Base-by-base conservation (phyloP, 1,284 basidiomycete genomes). In the Malassezia pachydermatis region DNA sequence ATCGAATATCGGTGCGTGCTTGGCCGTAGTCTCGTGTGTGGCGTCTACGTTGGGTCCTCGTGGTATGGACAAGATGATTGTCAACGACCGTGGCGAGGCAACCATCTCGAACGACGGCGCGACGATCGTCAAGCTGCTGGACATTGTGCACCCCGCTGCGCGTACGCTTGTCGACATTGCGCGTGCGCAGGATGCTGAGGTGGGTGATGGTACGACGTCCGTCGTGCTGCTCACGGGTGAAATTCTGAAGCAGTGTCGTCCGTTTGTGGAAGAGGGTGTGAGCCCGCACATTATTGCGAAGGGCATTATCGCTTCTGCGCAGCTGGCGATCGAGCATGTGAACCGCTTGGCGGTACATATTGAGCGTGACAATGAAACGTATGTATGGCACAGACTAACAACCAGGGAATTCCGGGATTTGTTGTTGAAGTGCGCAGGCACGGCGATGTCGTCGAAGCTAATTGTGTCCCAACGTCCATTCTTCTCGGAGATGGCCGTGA, bases 381-480 rank as follows among this genome's bases (percentile, higher is more conserved):
- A 75, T 62, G 85, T 77, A 13, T 23, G n/a, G 23, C n/a, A 5
- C 19, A 13, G 5, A 27, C 35, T 41, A 9, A 37, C 47, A 14
- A 13, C 73, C n/a, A 92, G 87, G 57, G 81, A 81, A 62, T 96
- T 98, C 80, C 86, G 83, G 53, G 86, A 89, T 50, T 81, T 98
- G 8, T 80, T 99, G 36, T 78, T 95, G 63, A 92, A 95, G 77
- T 94, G 89, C 73, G 94, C 94, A 32, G 84, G 89, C 23, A 99
- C 94, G 6, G 92, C 90, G 33, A 96, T 99, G 92, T 96, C 92
- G 17, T 96, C 90, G 55, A 99, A 99, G 76, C 81, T 99, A 56
- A 96, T 99, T 63, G 90, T 96, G 73, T 89, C 88, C 32, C 89
- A 96, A 76, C 95, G 94, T 69, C 90, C 92, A 4, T 99, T 98